Evolutionary conservation across 1,284 basidiomycete species (phyloP), one percentile per base, ranked within the genome.

Genomic region (Cystobasidiaceae sp.): DNA sequence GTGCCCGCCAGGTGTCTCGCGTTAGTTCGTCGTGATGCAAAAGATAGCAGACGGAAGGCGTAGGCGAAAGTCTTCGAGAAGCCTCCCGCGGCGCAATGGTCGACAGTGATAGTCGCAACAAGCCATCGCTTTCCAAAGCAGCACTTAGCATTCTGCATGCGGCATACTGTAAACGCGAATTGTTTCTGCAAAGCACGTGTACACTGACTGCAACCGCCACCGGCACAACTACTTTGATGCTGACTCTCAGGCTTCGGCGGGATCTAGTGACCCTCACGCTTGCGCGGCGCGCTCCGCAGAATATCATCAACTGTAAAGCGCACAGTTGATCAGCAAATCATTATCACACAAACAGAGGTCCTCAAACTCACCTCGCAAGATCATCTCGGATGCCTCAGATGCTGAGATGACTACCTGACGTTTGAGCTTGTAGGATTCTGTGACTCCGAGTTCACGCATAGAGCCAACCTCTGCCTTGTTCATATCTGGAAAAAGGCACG

Each of bases 351-450:
- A 32, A 3, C 37, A 43, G 39, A 41, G 9, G n/a, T 46, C 25
- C 34, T 17, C 67, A 62, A 52, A 61, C 66, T 11, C 61, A 71
- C 63, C 92, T 85, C 94, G 84, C 71, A 98, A 83, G 71, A 97
- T 97, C 93, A 98, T 97, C 81, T 99, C 96, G 1, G 92, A 89
- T 8, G 94, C 96, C 77, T 99, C 96, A 68, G 86, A 93, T 1
- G 96, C 93, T 72, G 89, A 93, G 57, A 90, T 79, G 3, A 99
- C 87, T 0, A 98, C 93, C 78, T 97, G 93, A 46, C 87, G 82
- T 81, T 98, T 99, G 69, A 99, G 82, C 81, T 98, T 98, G 80
- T 92, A 98, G 73, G 89, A 92, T 80, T 99, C 94, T 0, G 93
- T 96, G 43, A 98, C 80, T 41, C 94, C 96, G 4, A 93, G 81